phyloP scores from a whole-genome alignment of 495 filamentous ascomycete species.

The Cercophora sp. region DNA sequence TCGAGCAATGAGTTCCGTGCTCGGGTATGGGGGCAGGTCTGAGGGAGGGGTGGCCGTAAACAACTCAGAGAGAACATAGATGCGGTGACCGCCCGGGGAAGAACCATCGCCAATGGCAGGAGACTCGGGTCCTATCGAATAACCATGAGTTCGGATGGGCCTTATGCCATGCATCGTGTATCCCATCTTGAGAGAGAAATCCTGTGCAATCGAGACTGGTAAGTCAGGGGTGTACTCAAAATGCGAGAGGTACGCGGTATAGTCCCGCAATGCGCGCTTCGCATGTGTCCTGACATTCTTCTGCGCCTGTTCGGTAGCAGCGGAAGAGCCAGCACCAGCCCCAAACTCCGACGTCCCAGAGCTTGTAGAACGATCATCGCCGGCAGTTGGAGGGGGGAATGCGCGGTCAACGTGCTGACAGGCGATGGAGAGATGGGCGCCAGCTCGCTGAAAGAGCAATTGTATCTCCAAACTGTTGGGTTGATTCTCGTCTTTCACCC shows the following conservation, averaged over 20 bases:
- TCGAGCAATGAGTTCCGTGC: conserved; percentile 33
- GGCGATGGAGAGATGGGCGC: conserved; percentile 68
- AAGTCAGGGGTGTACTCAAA: conserved; percentile 75
- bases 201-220: conserved; percentile 58
- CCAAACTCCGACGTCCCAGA: conserved; percentile 18
- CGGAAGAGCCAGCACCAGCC: conserved; percentile 31
- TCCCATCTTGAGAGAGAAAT: conserved; percentile 62
- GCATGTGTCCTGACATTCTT: conserved; percentile 66
- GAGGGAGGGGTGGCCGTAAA: conserved; percentile 54
- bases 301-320: conserved; percentile 52
- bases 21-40: conserved; percentile 55
- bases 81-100: conserved; percentile 15
- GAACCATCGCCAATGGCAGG: conserved; percentile 8
- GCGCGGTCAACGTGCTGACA: conserved; percentile 49
- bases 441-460: conserved; percentile 70
- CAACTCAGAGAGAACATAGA: conserved; percentile 50
- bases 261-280: conserved; percentile 69
- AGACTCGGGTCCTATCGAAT: conserved; percentile 5
- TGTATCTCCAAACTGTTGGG: conserved; percentile 70
- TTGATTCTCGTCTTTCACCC: conserved; percentile 63
- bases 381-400: not conserved
- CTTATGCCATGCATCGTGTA: conserved; percentile 42
- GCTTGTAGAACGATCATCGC: conserved; percentile 9
- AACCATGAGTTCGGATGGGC: conserved; percentile 18
- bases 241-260: conserved; percentile 60